A percentile compares a stretch with the other conserved stretches of the same genome.
These are phyloP conservation scores for Ambrosiella cleistominuta DNA, from an alignment of 2,329 filamentous ascomycete genomes.

Conservation along the genomic window DNA sequence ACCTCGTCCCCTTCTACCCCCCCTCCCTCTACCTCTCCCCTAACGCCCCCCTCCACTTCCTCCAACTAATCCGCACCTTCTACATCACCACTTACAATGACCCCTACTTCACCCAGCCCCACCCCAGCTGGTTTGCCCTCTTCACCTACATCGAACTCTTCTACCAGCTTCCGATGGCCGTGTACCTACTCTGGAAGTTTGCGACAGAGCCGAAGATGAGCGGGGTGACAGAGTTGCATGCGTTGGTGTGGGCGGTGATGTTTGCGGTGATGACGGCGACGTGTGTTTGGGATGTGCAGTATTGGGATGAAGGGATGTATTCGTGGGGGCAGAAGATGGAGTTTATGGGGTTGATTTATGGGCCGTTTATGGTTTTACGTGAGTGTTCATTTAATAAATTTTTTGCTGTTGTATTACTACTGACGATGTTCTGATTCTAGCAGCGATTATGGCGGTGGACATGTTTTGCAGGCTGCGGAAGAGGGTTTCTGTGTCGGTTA, in stretches of 20 bases:
- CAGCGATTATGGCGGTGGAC: slow-evolving; percentile 32
- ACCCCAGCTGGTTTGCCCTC: slow-evolving; percentile 32
- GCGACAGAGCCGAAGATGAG: slow-evolving; percentile 14
- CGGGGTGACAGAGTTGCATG: slow-evolving; percentile 30
- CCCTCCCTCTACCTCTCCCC: slow-evolving; percentile 25
- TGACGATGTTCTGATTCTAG: slow-evolving; percentile 19
- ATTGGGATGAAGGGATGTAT: slow-evolving; percentile 31
- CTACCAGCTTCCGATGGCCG: slow-evolving; percentile 32
- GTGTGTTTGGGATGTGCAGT: slow-evolving; percentile 32
- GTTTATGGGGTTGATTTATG: slow-evolving; percentile 32
- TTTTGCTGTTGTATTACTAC: not conserved
- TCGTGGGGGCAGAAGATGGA: slow-evolving; percentile 26
- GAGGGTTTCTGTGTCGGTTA: slow-evolving; percentile 22
- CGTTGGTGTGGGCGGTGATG: slow-evolving; percentile 33
- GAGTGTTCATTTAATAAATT: slow-evolving; percentile 18
- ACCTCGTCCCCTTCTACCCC: slow-evolving; percentile 37
- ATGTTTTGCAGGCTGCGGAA: slow-evolving; percentile 35
- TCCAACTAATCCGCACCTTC: slow-evolving; percentile 27
- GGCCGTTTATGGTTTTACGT: slow-evolving; percentile 36
- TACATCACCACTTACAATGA: slow-evolving; percentile 34
- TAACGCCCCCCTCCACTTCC: slow-evolving; percentile 29
- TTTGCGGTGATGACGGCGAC: slow-evolving; percentile 33
- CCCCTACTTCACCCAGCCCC: slow-evolving; percentile 26
- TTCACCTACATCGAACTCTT: slow-evolving; percentile 33
- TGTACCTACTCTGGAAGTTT: slow-evolving; percentile 30